Conservation (phyloP, 345 rosid species). For the Ceriops decandra region DNA sequence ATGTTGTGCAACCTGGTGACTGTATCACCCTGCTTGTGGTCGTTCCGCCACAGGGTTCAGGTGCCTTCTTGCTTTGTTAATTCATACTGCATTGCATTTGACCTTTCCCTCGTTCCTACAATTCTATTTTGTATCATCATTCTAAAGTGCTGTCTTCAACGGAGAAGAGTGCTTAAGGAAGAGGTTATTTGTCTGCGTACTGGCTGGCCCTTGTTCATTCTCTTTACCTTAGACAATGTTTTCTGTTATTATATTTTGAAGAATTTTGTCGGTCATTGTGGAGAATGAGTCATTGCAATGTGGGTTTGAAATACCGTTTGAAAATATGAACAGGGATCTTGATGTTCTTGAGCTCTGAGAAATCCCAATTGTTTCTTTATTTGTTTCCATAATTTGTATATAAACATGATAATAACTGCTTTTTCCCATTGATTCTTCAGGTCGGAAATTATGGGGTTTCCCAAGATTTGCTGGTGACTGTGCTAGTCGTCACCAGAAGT, state of each 20-base stretch:
- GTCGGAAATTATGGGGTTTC: constrained; percentile 83
- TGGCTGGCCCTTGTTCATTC: neutral
- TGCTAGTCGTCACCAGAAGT: constrained; percentile 75
- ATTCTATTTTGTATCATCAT: too few species aligned
- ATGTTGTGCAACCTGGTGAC: constrained; percentile 92
- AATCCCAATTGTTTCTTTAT: too few species aligned
- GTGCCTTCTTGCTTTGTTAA: constrained; percentile 31
- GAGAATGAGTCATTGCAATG: too few species aligned
- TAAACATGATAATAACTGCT: constrained; percentile 1
- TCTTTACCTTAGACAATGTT: neutral
- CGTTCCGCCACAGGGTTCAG: constrained; percentile 65
- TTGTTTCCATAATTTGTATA: neutral
- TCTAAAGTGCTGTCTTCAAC: too few species aligned
- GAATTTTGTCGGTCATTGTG: too few species aligned
- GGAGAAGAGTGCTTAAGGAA: too few species aligned
- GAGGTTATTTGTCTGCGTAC: neutral
- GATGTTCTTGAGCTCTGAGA: too few species aligned
- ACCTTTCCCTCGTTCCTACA: neutral
- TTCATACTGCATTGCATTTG: neutral
- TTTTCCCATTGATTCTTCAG: constrained; percentile 36
- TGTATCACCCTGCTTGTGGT: constrained; percentile 89
- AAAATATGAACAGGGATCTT: too few species aligned
- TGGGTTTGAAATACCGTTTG: too few species aligned
- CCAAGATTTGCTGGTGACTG: constrained; percentile 90
- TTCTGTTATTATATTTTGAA: too few species aligned